A percentile compares a stretch with the other conserved stretches of the same genome.
These are phyloP conservation scores for Lipomyces yamadae DNA, from an alignment of 805 yeast genomes.

Conservation along the genomic window DNA sequence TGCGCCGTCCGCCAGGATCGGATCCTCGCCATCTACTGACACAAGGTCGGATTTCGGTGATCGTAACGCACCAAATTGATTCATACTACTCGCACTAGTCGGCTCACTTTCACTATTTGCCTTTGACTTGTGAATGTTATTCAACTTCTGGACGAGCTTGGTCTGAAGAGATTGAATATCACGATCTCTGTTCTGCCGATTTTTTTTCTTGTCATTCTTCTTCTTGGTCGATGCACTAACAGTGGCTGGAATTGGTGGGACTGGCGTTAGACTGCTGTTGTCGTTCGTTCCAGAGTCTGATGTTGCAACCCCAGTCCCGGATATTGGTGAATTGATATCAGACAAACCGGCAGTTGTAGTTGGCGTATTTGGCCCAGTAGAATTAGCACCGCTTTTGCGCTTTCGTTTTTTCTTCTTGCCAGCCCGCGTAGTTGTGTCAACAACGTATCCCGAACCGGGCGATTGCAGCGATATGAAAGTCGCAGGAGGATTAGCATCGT, in stretches of 20 bases:
- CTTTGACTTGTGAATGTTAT: not conserved
- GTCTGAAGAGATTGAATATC: slow-evolving; percentile 1
- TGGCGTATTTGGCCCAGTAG: not conserved
- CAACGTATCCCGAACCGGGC: not conserved
- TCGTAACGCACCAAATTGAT: slow-evolving; percentile 10
- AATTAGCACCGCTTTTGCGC: not conserved
- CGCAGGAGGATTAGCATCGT: not conserved
- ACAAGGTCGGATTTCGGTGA: not conserved
- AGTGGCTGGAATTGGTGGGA: not conserved
- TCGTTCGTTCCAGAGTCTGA: not conserved
- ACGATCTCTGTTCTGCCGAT: slow-evolving; percentile 6
- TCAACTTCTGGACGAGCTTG: not conserved
- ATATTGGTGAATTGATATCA: not conserved
- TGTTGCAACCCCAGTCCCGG: not conserved
- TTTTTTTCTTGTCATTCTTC: slow-evolving; percentile 10
- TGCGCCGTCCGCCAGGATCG: not conserved
- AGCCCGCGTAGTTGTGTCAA: not conserved
- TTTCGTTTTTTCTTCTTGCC: not conserved
- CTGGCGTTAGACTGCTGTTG: not conserved
- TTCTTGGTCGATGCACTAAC: slow-evolving; percentile 8
- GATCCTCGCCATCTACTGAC: not conserved
- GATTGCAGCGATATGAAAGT: not conserved
- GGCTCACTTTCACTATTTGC: not conserved
- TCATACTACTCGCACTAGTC: not conserved
- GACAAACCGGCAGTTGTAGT: not conserved